Percentiles rank a stretch among this genome's conserved stretches.
Evolutionary conservation across 2,329 filamentous ascomycete species (phyloP).

Genomic region (Microascus cirrosus): DNA sequence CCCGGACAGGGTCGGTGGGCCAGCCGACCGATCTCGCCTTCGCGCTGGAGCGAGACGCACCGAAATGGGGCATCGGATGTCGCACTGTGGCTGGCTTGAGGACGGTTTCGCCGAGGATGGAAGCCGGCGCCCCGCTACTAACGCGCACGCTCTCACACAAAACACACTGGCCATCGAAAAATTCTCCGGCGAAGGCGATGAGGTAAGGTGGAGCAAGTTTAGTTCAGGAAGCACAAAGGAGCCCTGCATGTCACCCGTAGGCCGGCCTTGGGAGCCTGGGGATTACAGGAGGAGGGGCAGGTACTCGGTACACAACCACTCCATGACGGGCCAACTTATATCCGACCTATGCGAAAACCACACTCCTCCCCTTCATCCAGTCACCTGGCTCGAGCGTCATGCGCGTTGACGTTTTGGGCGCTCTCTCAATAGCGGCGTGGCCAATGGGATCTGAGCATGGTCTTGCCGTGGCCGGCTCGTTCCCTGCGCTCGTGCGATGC

Average conservation of each 20-base stretch:
- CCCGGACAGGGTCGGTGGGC: background rate
- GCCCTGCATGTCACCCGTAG: background rate
- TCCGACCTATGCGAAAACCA: background rate
- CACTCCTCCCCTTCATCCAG: background rate
- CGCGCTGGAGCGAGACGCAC: background rate
- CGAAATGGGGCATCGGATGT: background rate
- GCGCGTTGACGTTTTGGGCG: slow-evolving; percentile 3
- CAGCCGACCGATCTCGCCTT: background rate
- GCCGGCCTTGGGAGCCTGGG: no score
- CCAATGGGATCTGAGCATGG: background rate
- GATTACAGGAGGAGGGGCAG: background rate
- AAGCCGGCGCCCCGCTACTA: background rate
- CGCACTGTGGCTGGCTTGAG: background rate
- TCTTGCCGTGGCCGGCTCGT: background rate
- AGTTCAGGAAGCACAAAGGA: background rate
- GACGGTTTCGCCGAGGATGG: background rate
- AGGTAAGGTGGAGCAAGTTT: background rate
- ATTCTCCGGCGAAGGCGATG: background rate
- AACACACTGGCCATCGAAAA: background rate
- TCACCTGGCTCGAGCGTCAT: slow-evolving; percentile 1
- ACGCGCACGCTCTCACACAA: background rate
- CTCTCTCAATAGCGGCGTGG: background rate
- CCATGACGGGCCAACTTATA: background rate
- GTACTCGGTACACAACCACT: background rate
- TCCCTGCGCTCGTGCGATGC: no score